phyloP scores from a whole-genome alignment of 1,284 basidiomycete species.

The Cryptococcus sp. region DNA sequence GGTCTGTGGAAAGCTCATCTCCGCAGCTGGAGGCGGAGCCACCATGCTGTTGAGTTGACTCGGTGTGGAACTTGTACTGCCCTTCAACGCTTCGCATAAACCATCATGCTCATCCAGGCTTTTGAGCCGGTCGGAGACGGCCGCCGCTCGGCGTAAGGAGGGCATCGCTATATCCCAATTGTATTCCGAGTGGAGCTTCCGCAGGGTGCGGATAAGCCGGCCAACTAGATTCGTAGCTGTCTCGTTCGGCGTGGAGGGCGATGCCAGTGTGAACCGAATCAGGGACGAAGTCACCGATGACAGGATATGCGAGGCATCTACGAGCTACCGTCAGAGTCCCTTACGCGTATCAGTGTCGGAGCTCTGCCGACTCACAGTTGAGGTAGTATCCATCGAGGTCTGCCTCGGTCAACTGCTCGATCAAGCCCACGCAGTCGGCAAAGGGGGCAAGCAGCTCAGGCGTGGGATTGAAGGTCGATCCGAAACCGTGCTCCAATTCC shows the following conservation, averaged over 20 bases:
- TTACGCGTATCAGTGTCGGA: too few species aligned
- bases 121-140: constrained; percentile 15
- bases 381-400: constrained; percentile 32
- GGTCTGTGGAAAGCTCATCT: not conserved
- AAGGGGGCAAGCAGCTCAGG: constrained; percentile 25
- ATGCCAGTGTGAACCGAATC: constrained; percentile 32
- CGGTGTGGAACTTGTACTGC: constrained; percentile 10
- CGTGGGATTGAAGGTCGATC: constrained; percentile 24
- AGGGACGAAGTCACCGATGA: constrained; percentile 34
- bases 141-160: constrained; percentile 20
- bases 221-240: constrained; percentile 17
- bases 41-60: constrained; percentile 4
- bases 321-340: not conserved
- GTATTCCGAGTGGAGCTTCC: constrained; percentile 8
- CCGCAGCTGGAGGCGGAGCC: constrained; percentile 1
- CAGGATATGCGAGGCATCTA: constrained; percentile 31
- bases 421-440: constrained; percentile 26
- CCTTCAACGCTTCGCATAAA: constrained; percentile 17
- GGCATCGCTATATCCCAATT: constrained; percentile 26
- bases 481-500: constrained; percentile 34
- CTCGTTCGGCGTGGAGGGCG: constrained; percentile 8
- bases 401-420: constrained; percentile 9
- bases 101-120: constrained; percentile 16
- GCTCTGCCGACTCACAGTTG: constrained; percentile 17
- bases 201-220: constrained; percentile 15